Conservation (phyloP, 1,284 basidiomycete species). For the Ustilago cynodontis region DNA sequence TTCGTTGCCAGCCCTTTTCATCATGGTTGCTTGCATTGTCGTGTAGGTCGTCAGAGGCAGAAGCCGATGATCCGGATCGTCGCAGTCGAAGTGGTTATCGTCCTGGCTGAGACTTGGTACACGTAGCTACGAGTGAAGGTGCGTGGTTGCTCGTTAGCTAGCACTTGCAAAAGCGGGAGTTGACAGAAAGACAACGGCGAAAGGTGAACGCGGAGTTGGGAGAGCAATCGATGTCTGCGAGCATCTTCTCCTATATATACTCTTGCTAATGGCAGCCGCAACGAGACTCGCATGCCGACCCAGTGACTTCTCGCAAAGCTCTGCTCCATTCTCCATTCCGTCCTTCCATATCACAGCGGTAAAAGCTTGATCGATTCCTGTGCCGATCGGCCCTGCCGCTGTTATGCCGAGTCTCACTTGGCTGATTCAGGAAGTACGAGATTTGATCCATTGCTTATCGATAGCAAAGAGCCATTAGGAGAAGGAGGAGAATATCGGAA, state of each 20-base stretch:
- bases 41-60: background rate
- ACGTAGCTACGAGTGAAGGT: too few relatives aligned
- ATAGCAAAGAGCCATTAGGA: background rate
- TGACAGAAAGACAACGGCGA: too few relatives aligned
- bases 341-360: background rate
- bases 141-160: too few relatives aligned
- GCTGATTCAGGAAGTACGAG: background rate
- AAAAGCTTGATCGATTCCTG: background rate
- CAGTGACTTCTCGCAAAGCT: background rate
- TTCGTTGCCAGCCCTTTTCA: conserved; percentile 35
- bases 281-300: background rate
- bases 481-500: background rate
- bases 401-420: background rate
- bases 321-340: too few relatives aligned
- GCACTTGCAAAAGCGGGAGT: too few relatives aligned
- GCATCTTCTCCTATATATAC: background rate
- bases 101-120: background rate
- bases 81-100: background rate
- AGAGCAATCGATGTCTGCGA: background rate
- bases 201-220: too few relatives aligned
- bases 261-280: background rate
- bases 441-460: background rate
- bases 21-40: conserved; percentile 4
- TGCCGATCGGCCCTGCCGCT: too few relatives aligned
- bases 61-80: background rate